A percentile compares a stretch with the other conserved stretches of the same genome.
phyloP scores from a whole-genome alignment of 2,329 filamentous ascomycete species.

The Harringtonia lauricola region DNA sequence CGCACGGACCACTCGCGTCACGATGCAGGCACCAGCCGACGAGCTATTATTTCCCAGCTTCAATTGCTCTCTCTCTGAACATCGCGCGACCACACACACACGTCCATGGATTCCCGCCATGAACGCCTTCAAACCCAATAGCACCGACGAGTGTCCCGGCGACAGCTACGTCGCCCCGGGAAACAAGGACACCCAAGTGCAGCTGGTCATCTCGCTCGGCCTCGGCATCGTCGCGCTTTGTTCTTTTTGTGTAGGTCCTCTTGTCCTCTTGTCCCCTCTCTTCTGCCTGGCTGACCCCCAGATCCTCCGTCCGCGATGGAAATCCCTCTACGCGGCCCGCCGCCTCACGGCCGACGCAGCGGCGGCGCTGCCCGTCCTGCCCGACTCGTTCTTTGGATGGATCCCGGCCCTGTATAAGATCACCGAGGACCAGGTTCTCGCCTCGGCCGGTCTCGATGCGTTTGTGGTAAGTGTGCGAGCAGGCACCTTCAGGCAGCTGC shows the following conservation, averaged over 20 bases:
- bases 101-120: slow-evolving; percentile 9
- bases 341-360: slow-evolving; percentile 49
- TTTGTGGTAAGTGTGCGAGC: slow-evolving; percentile 58
- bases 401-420: slow-evolving; percentile 77
- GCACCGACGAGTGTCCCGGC: slow-evolving; percentile 14
- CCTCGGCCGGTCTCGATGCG: slow-evolving; percentile 85
- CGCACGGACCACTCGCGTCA: no score
- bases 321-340: slow-evolving; percentile 77
- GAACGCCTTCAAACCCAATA: slow-evolving; percentile 11
- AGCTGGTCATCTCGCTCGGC: slow-evolving; percentile 60
- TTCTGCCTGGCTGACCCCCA: slow-evolving; percentile 20
- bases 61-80: no score
- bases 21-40: no score
- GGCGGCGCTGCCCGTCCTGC: slow-evolving; percentile 61
- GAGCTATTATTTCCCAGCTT: no score
- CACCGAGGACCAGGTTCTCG: slow-evolving; percentile 78
- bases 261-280: not conserved
- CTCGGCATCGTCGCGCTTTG: slow-evolving; percentile 63
- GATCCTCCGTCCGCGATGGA: slow-evolving; percentile 86
- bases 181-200: slow-evolving; percentile 42
- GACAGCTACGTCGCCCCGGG: slow-evolving; percentile 22
- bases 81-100: no score
- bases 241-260: slow-evolving; percentile 54
- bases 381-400: slow-evolving; percentile 85
- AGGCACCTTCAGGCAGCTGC: no score